Evolutionary conservation across 2,329 filamentous ascomycete species (phyloP), one percentile per base, ranked within the genome.

Genomic region (Metarhizium brunneum): DNA sequence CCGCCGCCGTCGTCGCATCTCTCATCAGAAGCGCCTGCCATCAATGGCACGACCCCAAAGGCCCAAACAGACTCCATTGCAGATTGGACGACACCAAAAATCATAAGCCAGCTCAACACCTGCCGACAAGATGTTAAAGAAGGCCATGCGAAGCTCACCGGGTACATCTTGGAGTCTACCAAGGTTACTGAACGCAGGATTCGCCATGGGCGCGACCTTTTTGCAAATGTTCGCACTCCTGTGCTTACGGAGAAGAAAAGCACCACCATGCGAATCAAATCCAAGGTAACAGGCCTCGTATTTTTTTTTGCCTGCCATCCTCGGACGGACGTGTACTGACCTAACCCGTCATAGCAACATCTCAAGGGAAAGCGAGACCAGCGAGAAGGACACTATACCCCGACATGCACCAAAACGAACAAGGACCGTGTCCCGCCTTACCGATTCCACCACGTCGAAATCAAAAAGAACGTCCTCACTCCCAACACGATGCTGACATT

Each of bases 401-500:
- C 78, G 4, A 62, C 71, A n/a, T 69, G 73, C 60, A 74, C 81
- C 59, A 76, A 76, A 60, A 77, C 79, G 2, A 71, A 76, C 55
- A 74, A 73, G 59, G 72, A 76, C 20, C 71, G 75, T n/a, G 80
- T 82, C 8, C 81, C 81, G n/a, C 69, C 70, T 30, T 84, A 84
- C 62, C 71, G 77, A 35, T 83, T 82, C 59, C 81, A 84, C 60
- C 79, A 83, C 57, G 77, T 83, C 42, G 78, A 82, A 62, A 81
- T 84, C 53, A 74, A 72, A 63, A 82, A 79, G 63, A 84, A 83
- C 55, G 76, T 84, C 40, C 71, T 83, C 35, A 81, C 81, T 0
- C 79, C 80, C 3, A 82, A 83, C 62, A 82, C 80, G 1, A 80
- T 81, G 71, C 71, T 83, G 54, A 82, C 78, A 36, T 84, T 82